phyloP scores from a whole-genome alignment of 1,139 yeast species.

The Pneumocystis oryctolagi region DNA sequence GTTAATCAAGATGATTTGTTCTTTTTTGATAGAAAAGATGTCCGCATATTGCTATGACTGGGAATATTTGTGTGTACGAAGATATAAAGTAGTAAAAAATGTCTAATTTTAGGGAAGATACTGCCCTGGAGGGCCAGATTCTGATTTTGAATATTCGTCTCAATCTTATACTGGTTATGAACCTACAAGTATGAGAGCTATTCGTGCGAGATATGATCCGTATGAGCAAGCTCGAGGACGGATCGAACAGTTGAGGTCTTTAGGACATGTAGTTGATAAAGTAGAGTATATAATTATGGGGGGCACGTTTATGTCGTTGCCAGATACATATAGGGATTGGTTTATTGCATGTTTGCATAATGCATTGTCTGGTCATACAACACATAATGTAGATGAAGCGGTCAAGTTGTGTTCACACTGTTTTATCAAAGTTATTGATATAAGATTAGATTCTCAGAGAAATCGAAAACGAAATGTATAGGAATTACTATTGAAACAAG shows the following conservation, averaged over 20 bases:
- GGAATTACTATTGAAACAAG: conserved; percentile 97
- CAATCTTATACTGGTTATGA: conserved; percentile 98
- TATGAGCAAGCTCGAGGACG: conserved; percentile 98
- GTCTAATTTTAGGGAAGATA: conserved; percentile 25
- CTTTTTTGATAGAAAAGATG: conserved; percentile 99
- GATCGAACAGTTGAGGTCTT: conserved; percentile 82
- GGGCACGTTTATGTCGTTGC: conserved; percentile 94
- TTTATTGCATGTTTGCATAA: conserved; percentile 84
- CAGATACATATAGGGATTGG: conserved; percentile 72
- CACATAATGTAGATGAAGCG: conserved; percentile 78
- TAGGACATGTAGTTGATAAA: conserved; percentile 93
- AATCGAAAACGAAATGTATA: conserved; percentile 89
- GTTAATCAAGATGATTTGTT: conserved; percentile 92
- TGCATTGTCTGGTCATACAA: conserved; percentile 87
- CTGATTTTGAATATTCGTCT: conserved; percentile 93
- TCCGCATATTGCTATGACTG: conserved; percentile 97
- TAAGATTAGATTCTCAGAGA: conserved; percentile 50
- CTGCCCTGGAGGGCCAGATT: conserved; percentile 99
- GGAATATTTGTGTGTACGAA: conserved; percentile 69
- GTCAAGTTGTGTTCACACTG: conserved; percentile 28
- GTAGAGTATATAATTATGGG: conserved; percentile 98
- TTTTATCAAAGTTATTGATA: neutral
- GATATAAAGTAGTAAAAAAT: neutral
- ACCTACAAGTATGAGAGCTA: conserved; percentile 98
- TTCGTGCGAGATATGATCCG: conserved; percentile 93